Conservation (phyloP, 805 yeast genomes). For the Ogataea dorogensis region DNA sequence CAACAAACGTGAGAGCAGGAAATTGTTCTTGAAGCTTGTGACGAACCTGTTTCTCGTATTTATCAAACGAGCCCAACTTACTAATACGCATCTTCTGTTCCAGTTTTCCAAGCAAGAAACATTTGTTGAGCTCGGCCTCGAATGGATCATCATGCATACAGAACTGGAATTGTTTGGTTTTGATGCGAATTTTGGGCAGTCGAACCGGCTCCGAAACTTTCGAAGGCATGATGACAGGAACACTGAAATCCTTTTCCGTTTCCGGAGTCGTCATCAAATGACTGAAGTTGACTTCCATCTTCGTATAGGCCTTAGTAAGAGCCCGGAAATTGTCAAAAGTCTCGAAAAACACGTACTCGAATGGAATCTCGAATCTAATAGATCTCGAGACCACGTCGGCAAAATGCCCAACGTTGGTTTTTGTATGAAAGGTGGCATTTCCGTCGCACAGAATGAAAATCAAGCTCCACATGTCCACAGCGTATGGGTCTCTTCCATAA, state of each 20-base stretch:
- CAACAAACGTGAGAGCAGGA: conserved; percentile 20
- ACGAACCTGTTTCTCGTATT: conserved; percentile 20
- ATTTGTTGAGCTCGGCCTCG: conserved; percentile 67
- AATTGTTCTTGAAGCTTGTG: conserved; percentile 36
- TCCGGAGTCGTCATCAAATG: conserved; percentile 25
- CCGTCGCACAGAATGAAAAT: conserved; percentile 24
- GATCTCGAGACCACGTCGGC: conserved; percentile 23
- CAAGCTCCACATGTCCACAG: conserved; percentile 28
- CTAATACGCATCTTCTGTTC: conserved; percentile 64
- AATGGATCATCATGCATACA: conserved; percentile 87
- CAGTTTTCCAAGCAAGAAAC: conserved; percentile 61
- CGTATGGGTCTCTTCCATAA: conserved; percentile 31
- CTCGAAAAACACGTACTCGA: conserved; percentile 70
- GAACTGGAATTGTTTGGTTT: conserved; percentile 55
- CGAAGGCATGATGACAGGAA: conserved; percentile 29
- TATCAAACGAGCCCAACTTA: conserved; percentile 35
- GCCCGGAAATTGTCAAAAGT: conserved; percentile 82
- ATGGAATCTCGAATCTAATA: conserved; percentile 53
- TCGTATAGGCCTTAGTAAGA: conserved; percentile 63
- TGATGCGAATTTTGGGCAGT: conserved; percentile 58
- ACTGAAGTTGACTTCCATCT: conserved; percentile 39
- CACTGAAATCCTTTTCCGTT: conserved; percentile 33
- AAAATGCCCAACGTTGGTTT: conserved; percentile 10
- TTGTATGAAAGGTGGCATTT: conserved; percentile 13
- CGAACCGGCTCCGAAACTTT: conserved; percentile 38